Evolutionary conservation across 1,284 basidiomycete species (phyloP).

Genomic region (Wolfiporia cocos): DNA sequence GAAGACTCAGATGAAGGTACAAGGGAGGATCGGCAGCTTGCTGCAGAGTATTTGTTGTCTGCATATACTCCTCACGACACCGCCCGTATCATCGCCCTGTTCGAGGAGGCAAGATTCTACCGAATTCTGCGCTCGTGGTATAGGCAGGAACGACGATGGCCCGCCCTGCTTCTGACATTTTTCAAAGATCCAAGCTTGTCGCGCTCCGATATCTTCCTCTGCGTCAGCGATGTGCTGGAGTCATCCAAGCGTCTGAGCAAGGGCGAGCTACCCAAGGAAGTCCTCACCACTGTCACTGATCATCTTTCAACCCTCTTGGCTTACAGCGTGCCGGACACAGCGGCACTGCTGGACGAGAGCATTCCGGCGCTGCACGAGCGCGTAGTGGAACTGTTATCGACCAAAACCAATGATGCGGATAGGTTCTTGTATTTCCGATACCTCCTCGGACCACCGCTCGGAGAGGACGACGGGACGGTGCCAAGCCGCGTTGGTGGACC

Average conservation of each 20-base stretch:
- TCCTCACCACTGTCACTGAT: constrained; percentile 44
- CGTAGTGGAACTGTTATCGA: constrained; percentile 44
- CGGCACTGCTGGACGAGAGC: constrained; percentile 68
- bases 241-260: constrained; percentile 39
- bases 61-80: constrained; percentile 81
- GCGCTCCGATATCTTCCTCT: constrained; percentile 56
- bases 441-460: constrained; percentile 59
- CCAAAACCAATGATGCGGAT: constrained; percentile 41
- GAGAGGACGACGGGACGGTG: constrained; percentile 31
- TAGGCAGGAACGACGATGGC: constrained; percentile 74
- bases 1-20: constrained; percentile 69
- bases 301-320: constrained; percentile 64
- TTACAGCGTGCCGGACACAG: constrained; percentile 60
- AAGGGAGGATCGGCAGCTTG: constrained; percentile 90
- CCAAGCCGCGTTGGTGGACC: constrained; percentile 21
- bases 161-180: constrained; percentile 64
- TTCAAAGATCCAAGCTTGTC: constrained; percentile 71
- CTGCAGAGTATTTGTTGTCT: constrained; percentile 93
- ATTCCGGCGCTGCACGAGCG: constrained; percentile 56
- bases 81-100: constrained; percentile 61
- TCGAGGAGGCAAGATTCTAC: constrained; percentile 85
- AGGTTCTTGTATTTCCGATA: constrained; percentile 78
- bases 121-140: constrained; percentile 84
- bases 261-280: constrained; percentile 43
- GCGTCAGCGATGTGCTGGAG: constrained; percentile 58